These are phyloP conservation scores for Diaporthe sp. DNA, from an alignment of 2,329 filamentous ascomycete species.

Conservation along the genomic window DNA sequence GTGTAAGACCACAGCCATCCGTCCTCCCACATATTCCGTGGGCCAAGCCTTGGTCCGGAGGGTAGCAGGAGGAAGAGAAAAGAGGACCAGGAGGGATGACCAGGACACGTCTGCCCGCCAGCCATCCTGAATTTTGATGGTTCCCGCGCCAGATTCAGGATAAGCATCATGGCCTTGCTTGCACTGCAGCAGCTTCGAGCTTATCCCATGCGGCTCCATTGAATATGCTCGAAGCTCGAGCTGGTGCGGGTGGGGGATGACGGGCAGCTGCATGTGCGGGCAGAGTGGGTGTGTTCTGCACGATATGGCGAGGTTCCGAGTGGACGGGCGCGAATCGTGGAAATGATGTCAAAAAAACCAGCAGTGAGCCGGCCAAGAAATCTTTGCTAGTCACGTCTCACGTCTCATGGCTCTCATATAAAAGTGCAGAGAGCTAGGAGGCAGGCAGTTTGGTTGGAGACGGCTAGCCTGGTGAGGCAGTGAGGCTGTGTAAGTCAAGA, in stretches of 20 bases:
- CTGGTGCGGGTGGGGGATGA: conserved; percentile 9
- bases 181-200: not conserved
- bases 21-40: not conserved
- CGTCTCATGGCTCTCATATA: not conserved
- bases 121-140: not conserved
- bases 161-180: not conserved
- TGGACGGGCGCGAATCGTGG: conserved; percentile 33
- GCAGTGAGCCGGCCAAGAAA: not conserved
- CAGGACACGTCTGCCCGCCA: not conserved
- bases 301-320: conserved; percentile 3
- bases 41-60: not conserved
- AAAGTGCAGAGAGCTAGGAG: not conserved
- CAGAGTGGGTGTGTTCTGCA: not conserved
- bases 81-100: not conserved
- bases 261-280: conserved; percentile 24
- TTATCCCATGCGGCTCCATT: conserved; percentile 10
- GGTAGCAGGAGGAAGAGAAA: not conserved
- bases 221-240: conserved; percentile 6
- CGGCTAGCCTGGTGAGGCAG: conserved; percentile 18
- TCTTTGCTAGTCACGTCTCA: conserved; percentile 6
- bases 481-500: conserved; percentile 11
- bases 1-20: not conserved
- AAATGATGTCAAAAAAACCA: conserved; percentile 15
- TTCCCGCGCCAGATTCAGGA: conserved; percentile 1
- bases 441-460: not conserved